Percentiles rank a stretch among this genome's conserved stretches.
These are phyloP conservation scores for Kodamaea hsintzibuensis DNA, from an alignment of 805 yeast genomes.

Conservation along the genomic window DNA sequence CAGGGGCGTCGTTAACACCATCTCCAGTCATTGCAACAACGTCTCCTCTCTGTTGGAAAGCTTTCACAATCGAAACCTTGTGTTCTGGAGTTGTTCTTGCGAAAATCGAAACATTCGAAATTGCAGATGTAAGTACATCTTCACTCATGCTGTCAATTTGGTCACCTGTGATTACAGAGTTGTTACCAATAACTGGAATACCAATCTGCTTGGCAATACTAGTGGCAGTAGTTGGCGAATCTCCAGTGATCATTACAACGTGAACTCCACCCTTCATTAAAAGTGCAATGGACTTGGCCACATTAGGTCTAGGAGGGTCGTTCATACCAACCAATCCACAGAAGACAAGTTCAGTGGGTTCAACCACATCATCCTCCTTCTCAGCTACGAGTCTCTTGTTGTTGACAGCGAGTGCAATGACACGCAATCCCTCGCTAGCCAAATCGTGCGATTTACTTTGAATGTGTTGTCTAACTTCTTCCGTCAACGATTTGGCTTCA, in stretches of 20 bases:
- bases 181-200: constrained; percentile 67
- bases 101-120: constrained; percentile 81
- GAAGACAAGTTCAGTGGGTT: constrained; percentile 65
- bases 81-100: constrained; percentile 97
- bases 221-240: constrained; percentile 81
- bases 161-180: constrained; percentile 82
- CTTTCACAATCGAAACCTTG: constrained; percentile 85
- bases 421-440: constrained; percentile 85
- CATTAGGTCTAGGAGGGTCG: constrained; percentile 95
- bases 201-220: constrained; percentile 90
- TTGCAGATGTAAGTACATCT: constrained; percentile 70
- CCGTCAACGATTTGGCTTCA: constrained; percentile 57
- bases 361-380: constrained; percentile 30
- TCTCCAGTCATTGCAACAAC: constrained; percentile 99
- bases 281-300: constrained; percentile 68
- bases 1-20: constrained; percentile 99
- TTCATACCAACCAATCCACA: constrained; percentile 93
- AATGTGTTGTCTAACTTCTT: constrained; percentile 48
- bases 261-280: constrained; percentile 92
- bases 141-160: constrained; percentile 74
- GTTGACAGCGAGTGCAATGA: constrained; percentile 71
- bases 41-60: constrained; percentile 87
- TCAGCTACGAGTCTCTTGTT: constrained; percentile 33
- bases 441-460: constrained; percentile 57
- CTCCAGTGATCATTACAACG: constrained; percentile 98